These are phyloP conservation scores for Alternaria gansuensis DNA, from an alignment of 2,329 filamentous ascomycete species.

Conservation along the genomic window DNA sequence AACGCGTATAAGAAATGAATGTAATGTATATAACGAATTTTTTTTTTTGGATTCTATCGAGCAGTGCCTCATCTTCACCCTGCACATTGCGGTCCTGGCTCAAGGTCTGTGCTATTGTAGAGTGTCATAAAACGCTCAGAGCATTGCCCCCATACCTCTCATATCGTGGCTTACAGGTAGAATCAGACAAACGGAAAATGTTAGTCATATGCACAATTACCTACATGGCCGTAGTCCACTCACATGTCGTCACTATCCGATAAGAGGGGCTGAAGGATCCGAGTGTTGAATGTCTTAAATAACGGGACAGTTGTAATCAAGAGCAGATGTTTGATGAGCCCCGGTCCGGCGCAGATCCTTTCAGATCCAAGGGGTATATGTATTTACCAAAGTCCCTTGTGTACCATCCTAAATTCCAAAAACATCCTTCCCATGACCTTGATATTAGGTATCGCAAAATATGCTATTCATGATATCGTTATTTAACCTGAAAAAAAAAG, in stretches of 20 bases:
- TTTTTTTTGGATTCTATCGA: not conserved
- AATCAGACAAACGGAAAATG: too few species aligned
- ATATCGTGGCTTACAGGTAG: too few species aligned
- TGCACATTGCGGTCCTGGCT: not conserved
- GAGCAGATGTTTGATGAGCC: not conserved
- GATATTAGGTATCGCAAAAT: slow-evolving; percentile 12
- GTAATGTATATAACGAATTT: slow-evolving; percentile 23
- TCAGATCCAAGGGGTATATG: slow-evolving; percentile 14
- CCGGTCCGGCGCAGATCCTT: not conserved
- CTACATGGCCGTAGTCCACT: not conserved
- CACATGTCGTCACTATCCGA: not conserved
- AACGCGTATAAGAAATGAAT: not conserved
- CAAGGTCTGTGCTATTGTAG: not conserved
- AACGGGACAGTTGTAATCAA: not conserved
- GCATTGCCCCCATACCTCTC: too few species aligned
- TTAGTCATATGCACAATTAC: not conserved
- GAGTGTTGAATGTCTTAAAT: not conserved
- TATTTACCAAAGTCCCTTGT: slow-evolving; percentile 10
- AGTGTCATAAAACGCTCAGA: not conserved
- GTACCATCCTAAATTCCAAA: not conserved
- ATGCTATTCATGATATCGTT: slow-evolving; percentile 23
- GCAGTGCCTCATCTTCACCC: not conserved
- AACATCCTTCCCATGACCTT: not conserved
- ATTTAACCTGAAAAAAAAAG: not conserved
- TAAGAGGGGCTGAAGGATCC: not conserved